A percentile compares a stretch with the other conserved stretches of the same genome.
phyloP scores from a whole-genome alignment of 2,329 filamentous ascomycete genomes.

The Aureobasidium sp. region DNA sequence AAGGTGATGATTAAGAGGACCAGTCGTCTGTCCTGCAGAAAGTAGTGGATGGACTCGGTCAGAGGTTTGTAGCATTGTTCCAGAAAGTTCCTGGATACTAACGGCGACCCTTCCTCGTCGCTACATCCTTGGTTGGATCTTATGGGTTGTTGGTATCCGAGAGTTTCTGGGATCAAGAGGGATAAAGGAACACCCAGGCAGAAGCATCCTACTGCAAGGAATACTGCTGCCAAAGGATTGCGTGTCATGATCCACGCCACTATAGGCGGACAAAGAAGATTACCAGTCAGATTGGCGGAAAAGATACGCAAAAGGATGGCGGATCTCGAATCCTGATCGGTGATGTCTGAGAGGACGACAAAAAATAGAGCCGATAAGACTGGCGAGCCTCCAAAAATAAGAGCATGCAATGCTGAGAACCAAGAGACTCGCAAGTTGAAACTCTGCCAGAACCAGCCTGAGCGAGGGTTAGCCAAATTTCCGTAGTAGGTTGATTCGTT shows the following conservation, averaged over 20 bases:
- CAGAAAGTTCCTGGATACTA: not conserved
- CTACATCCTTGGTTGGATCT: too few species aligned
- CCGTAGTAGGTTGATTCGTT: too few species aligned
- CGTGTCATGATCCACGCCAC: constrained; percentile 26
- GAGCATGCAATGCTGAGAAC: constrained; percentile 22
- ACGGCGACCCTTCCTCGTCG: not conserved
- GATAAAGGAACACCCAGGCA: constrained; percentile 16
- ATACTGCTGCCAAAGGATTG: constrained; percentile 27
- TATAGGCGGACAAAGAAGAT: constrained; percentile 25
- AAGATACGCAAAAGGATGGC: constrained; percentile 24
- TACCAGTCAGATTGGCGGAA: constrained; percentile 21
- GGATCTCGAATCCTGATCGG: constrained; percentile 20
- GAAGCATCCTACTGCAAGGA: constrained; percentile 20
- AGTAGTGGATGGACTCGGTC: constrained; percentile 20
- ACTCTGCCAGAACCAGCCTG: constrained; percentile 27
- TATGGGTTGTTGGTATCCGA: constrained; percentile 19
- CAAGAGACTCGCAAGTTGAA: constrained; percentile 26
- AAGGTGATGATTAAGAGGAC: constrained; percentile 24
- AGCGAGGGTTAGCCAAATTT: not conserved
- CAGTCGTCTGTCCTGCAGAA: constrained; percentile 25
- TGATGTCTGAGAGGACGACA: constrained; percentile 25
- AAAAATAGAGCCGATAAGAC: constrained; percentile 23
- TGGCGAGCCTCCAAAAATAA: constrained; percentile 23
- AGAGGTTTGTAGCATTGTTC: not conserved
- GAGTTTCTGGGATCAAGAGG: constrained; percentile 26